Evolutionary conservation across 1,139 yeast species (phyloP).

Genomic region (Pichia sp.): DNA sequence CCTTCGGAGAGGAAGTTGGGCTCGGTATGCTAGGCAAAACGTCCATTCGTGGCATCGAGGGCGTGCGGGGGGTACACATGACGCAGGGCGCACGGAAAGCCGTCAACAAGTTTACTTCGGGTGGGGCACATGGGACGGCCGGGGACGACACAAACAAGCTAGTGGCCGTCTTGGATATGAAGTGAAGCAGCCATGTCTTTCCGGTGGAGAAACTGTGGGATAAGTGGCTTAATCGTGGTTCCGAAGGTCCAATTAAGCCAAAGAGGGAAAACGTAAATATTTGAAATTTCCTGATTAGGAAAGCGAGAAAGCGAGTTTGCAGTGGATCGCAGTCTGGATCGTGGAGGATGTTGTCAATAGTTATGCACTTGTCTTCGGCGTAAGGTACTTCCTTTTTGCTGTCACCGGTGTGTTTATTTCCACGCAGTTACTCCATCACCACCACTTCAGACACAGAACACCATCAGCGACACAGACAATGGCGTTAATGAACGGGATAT

Average conservation of each 20-base stretch:
- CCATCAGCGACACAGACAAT: slow-evolving; percentile 13
- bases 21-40: slow-evolving; percentile 61
- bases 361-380: background rate
- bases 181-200: background rate
- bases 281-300: slow-evolving; percentile 5
- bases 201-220: background rate
- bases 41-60: slow-evolving; percentile 34
- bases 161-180: background rate
- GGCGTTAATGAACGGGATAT: slow-evolving; percentile 30
- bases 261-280: slow-evolving; percentile 12
- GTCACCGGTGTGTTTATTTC: background rate
- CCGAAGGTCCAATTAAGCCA: background rate
- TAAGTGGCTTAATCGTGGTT: background rate
- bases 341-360: background rate
- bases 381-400: background rate
- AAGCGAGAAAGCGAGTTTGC: slow-evolving; percentile 1
- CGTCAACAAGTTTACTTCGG: slow-evolving; percentile 29
- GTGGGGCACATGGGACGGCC: background rate
- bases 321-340: background rate
- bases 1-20: slow-evolving; percentile 78
- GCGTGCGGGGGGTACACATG: slow-evolving; percentile 42
- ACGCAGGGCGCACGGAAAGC: slow-evolving; percentile 51
- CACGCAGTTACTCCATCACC: background rate
- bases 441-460: background rate
- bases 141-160: background rate